These are phyloP conservation scores for Candida nemodendra DNA, from an alignment of 805 yeast species.

Conservation along the genomic window DNA sequence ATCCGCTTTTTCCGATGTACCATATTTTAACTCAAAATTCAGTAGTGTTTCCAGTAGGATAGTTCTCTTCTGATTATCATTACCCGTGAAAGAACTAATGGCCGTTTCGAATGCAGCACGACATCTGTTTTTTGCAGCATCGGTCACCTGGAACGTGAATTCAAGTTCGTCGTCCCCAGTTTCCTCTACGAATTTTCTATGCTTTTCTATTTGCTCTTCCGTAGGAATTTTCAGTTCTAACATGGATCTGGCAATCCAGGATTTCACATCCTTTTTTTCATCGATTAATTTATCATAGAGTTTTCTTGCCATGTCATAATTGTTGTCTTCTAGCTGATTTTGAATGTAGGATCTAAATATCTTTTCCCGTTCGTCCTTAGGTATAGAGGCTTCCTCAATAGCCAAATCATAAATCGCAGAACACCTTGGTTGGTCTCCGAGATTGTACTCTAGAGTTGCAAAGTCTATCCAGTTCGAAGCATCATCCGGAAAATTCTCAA, in stretches of 20 bases:
- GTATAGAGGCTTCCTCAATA: slow-evolving; percentile 17
- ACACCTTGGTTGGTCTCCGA: slow-evolving; percentile 72
- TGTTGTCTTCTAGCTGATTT: slow-evolving; percentile 58
- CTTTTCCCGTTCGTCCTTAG: slow-evolving; percentile 8
- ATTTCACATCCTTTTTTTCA: slow-evolving; percentile 32
- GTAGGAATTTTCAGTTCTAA: slow-evolving; percentile 70
- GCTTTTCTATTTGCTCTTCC: slow-evolving; percentile 44
- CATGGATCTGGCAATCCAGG: slow-evolving; percentile 67
- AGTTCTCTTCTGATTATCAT: slow-evolving; percentile 44
- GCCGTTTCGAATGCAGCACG: slow-evolving; percentile 60
- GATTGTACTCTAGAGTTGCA: slow-evolving; percentile 62
- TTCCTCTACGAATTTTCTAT: slow-evolving; percentile 24
- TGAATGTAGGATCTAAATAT: slow-evolving; percentile 42
- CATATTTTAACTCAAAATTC: slow-evolving; percentile 65
- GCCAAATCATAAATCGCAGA: slow-evolving; percentile 61
- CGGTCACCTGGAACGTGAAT: slow-evolving; percentile 50
- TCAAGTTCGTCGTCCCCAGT: slow-evolving; percentile 41
- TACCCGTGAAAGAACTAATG: slow-evolving; percentile 39
- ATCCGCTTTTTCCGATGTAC: slow-evolving; percentile 39
- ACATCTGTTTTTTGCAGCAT: slow-evolving; percentile 42
- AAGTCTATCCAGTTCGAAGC: slow-evolving; percentile 57
- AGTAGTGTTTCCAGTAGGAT: slow-evolving; percentile 59
- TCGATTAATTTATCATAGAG: slow-evolving; percentile 43
- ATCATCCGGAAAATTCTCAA: slow-evolving; percentile 46
- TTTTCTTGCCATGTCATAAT: slow-evolving; percentile 54